phyloP scores from a whole-genome alignment of 163 green algal genomes.

The Volvox carteri region DNA sequence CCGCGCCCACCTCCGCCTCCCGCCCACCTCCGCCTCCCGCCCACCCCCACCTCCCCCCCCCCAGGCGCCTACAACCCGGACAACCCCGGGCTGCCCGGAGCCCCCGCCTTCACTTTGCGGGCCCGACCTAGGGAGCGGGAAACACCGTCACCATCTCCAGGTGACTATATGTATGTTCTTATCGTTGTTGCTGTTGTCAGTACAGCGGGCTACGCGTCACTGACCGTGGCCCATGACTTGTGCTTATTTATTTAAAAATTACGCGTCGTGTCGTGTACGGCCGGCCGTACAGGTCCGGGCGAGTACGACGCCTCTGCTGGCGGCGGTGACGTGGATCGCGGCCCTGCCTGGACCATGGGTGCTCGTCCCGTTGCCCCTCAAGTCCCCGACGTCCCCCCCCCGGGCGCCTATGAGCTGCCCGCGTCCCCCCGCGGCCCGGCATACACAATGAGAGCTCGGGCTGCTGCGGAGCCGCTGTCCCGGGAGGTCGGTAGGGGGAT shows the following conservation, averaged over 20 bases:
- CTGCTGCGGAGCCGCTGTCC: neutral
- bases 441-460: conserved; percentile 43
- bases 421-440: conserved; percentile 30
- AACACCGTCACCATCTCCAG: neutral
- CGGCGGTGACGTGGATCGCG: neutral
- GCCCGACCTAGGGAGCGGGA: conserved; percentile 3
- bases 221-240: neutral
- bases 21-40: too few relatives aligned
- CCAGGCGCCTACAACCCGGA: conserved; percentile 46
- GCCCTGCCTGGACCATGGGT: conserved; percentile 61
- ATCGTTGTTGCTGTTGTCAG: neutral
- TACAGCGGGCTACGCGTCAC: neutral
- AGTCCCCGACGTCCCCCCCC: conserved; percentile 3
- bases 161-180: neutral
- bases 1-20: too few relatives aligned
- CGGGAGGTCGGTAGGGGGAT: neutral
- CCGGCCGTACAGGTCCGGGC: conserved; percentile 50
- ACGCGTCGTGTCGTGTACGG: neutral
- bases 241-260: neutral
- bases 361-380: conserved; percentile 1
- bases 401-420: conserved; percentile 15
- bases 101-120: conserved; percentile 43
- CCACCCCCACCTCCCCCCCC: neutral
- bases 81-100: neutral
- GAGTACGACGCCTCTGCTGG: conserved; percentile 46